Base-by-base conservation (phyloP, 495 filamentous ascomycete species). In the Friedmanniomyces endolithicus region DNA sequence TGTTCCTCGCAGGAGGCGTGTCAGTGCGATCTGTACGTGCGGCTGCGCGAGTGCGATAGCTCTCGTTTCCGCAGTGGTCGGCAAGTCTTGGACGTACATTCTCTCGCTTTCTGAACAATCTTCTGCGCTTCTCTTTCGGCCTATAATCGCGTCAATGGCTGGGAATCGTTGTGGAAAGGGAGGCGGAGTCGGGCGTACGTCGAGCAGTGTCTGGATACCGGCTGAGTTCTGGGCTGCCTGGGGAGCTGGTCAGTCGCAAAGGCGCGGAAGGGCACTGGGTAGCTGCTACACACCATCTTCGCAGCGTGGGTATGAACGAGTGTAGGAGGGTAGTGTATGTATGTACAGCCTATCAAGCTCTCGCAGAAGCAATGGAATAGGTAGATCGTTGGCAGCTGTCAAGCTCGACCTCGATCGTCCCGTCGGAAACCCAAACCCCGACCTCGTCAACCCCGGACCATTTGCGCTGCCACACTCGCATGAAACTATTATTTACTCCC, bases 51-150 rank as follows among this genome's bases (percentile, higher is more conserved):
- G 27, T 31, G 27, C 27, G 27, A 3, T 31, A 31, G 3, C 4
- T 31, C 27, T 9, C n/a, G n/a, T n/a, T n/a, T n/a, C n/a, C n/a
- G n/a, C n/a, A n/a, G n/a, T n/a, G n/a, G n/a, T n/a, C n/a, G n/a
- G n/a, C n/a, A n/a, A n/a, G n/a, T n/a, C n/a, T n/a, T n/a, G n/a
- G n/a, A 41, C 69, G 58, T 80, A 87, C 84, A 87, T 79, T 87
- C 84, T 78, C 84, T 74, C 56, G 84, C 84, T 86, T 90, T 86
- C 70, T 96, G 90, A 31, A 98, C 92, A 69, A 97, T 98, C 78
- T 95, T 96, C 73, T 95, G 89, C 61, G 92, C 92, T 73, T 98
- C 92, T 74, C 88, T 84, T 80, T 98, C 92, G 51, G 94, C 89
- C 92, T 97, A 66, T 27, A 11, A 12, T 7, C 53, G 73, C 53